Conservation (phyloP, 2,329 filamentous ascomycete genomes). For the Cryphonectria naterciae region DNA sequence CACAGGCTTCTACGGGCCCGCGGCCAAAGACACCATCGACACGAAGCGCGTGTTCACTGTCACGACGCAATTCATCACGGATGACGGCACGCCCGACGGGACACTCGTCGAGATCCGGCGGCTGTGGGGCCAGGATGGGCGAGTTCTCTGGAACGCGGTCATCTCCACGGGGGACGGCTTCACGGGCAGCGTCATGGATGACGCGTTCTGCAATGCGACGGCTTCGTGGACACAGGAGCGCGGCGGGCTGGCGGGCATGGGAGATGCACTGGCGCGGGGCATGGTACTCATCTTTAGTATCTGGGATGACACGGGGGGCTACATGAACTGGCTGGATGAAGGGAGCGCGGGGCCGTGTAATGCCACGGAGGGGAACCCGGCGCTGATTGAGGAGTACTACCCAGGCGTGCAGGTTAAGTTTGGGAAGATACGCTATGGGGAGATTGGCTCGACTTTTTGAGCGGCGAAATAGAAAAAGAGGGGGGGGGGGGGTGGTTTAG, state of each 20-base stretch:
- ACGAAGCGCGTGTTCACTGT: conserved; percentile 48
- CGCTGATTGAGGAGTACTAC: conserved; percentile 47
- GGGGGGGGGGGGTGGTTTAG: no score
- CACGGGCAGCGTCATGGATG: conserved; percentile 36
- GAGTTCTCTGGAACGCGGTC: conserved; percentile 46
- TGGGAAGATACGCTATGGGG: conserved; percentile 61
- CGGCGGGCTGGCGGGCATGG: conserved; percentile 47
- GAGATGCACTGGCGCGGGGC: conserved; percentile 48
- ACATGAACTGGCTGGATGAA: conserved; percentile 62
- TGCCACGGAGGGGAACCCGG: conserved; percentile 56
- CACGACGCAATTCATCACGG: conserved; percentile 53
- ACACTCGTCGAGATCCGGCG: conserved; percentile 51
- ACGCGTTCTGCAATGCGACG: conserved; percentile 35
- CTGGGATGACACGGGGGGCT: conserved; percentile 57
- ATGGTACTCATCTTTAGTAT: conserved; percentile 60
- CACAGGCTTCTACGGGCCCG: conserved; percentile 41
- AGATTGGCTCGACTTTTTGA: conserved; percentile 53
- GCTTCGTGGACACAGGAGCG: conserved; percentile 36
- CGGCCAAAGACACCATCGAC: conserved; percentile 38
- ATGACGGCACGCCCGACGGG: conserved; percentile 38
- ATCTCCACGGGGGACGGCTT: conserved; percentile 31
- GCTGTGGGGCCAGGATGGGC: conserved; percentile 54
- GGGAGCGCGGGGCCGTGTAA: conserved; percentile 57
- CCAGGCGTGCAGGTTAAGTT: conserved; percentile 56
- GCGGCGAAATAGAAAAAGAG: accelerated